Base-by-base conservation (phyloP, 108 stramenopile genomes). In the Cylindrotheca fusiformis region DNA sequence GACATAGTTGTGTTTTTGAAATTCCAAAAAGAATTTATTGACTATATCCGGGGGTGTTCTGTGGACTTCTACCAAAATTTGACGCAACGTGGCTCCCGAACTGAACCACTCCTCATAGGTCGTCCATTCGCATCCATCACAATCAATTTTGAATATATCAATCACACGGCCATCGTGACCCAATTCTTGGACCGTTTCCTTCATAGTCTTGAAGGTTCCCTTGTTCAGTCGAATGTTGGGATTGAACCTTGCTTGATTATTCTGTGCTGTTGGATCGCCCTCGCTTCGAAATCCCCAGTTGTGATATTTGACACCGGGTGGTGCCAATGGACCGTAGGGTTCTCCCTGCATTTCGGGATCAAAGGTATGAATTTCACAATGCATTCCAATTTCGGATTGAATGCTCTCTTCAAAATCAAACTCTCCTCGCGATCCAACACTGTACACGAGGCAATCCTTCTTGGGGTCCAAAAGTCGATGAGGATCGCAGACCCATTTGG, bases 401-500 rank as follows among this genome's bases (percentile, higher is more conserved):
- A 78, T 17, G 20, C 48, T 58, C 21, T 26, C 8, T 20, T 77
- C 76, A 24, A 71, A 77, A 1, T 24, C 14, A 52, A 36, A 77
- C 32, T 77, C 47, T 24, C 80, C 80, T 44, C 66, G 67, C 20
- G 62, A 66, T 22, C 83, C 84, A 47, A 85, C 59, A 26, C 69
- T 72, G 44, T 85, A 85, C 0, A 85, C 26, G 30, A 85, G 58
- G 58, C 84, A 81, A 8, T 48, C 24, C 52, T 53, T 52, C 17
- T 30, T 18, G 33, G 33, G 58, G 12, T 69, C 45, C 8, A 14
- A 14, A 12, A 80, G 71, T 51, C 77, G 47, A 57, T 82, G 78
- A 22, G 85, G 80, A 66, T 82, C 77, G 55, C 83, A 84, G 19
- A 77, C 53, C 86, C 86, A 84, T 32, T 84, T 87, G 28, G 66